Evolutionary conservation across 495 filamentous ascomycete species (phyloP).

Genomic region (Sordaria brevicollis): DNA sequence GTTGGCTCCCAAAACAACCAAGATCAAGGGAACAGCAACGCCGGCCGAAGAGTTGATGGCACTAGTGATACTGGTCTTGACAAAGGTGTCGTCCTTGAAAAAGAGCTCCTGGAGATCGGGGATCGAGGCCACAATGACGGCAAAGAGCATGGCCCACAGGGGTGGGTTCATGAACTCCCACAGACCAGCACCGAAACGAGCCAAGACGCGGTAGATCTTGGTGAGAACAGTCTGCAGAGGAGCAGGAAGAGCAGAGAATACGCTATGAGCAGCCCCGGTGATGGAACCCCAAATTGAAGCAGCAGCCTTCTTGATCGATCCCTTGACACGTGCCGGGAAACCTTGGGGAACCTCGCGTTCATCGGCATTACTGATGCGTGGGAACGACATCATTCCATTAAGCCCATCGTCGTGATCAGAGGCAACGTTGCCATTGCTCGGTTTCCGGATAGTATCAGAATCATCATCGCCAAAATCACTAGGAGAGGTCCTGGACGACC

Average conservation of each 20-base stretch:
- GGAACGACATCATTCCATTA: constrained; percentile 34
- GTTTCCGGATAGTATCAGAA: constrained; percentile 10
- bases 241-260: constrained; percentile 40
- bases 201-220: constrained; percentile 25
- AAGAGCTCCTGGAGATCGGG: constrained; percentile 74
- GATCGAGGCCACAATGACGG: constrained; percentile 85
- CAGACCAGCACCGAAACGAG: constrained; percentile 51
- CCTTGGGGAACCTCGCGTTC: constrained; percentile 26
- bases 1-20: constrained; percentile 95
- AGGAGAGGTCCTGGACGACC: constrained; percentile 28
- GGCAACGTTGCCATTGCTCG: constrained; percentile 2
- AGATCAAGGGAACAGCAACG: constrained; percentile 88
- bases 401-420: constrained; percentile 8
- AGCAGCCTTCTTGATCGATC: constrained; percentile 7
- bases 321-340: constrained; percentile 13
- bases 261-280: constrained; percentile 12
- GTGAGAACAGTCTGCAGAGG: constrained; percentile 46
- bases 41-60: constrained; percentile 76
- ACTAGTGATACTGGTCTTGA: constrained; percentile 85
- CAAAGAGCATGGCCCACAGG: constrained; percentile 88
- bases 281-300: constrained; percentile 29
- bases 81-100: constrained; percentile 80
- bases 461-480: constrained; percentile 35
- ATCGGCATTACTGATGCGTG: constrained; percentile 26
- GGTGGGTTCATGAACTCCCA: constrained; percentile 98